Conservation (phyloP, 345 rosid genomes). For the Acer campestre region DNA sequence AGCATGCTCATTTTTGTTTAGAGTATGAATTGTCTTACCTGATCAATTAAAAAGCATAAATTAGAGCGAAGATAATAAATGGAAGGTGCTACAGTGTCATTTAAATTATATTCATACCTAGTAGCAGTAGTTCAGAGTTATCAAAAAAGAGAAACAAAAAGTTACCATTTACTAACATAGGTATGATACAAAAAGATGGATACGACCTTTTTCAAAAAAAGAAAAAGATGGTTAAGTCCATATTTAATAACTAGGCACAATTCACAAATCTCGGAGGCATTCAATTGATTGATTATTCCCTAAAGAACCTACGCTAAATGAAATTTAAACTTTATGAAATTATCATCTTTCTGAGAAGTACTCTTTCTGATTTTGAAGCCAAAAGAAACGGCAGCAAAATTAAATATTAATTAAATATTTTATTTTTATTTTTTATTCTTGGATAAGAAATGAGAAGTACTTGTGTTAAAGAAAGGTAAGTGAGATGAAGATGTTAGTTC, state of each 20-base stretch:
- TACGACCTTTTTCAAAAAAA: background rate
- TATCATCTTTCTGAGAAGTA: background rate
- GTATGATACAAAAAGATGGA: background rate
- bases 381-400: background rate
- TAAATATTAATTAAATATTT: background rate
- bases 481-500: too few species aligned
- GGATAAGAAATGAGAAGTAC: too few species aligned
- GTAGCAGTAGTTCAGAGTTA: background rate
- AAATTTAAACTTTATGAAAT: background rate
- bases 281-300: background rate
- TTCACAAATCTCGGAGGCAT: background rate
- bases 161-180: background rate
- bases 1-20: constrained; percentile 90
- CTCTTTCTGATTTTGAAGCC: background rate
- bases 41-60: constrained; percentile 20
- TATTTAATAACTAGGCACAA: background rate
- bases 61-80: constrained; percentile 7
- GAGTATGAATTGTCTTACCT: constrained; percentile 82
- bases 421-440: too few species aligned
- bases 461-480: background rate
- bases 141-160: background rate
- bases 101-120: background rate
- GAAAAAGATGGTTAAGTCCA: background rate
- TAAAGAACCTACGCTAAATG: too few species aligned
- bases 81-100: background rate